Evolutionary conservation across 2,329 filamentous ascomycete species (phyloP), one percentile per base, ranked within the genome.

Genomic region (Tothia fuscella): DNA sequence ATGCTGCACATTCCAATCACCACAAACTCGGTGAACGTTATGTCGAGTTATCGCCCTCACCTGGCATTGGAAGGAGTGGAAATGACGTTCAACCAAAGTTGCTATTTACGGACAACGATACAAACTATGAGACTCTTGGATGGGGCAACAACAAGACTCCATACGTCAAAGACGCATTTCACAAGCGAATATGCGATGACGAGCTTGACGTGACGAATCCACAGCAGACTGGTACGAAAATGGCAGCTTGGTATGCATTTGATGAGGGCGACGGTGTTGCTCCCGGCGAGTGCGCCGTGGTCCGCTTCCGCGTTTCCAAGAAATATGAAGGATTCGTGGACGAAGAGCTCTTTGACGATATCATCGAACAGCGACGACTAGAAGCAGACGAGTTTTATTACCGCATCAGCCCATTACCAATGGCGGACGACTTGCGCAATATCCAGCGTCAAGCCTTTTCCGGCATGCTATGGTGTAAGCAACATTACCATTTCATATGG

Each of bases 381-480:
- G 89, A 96, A 54, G 89, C 89, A 5, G 89, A 96, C 57, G 88
- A 96, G 47, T 96, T 96, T 60, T 96, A 93, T 67, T 91, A 81
- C 65, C 77, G 84, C 45, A 81, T 96, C 59, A 95, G 86, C 61
- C 89, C 89, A 3, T 70, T 95, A 29, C 89, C 88, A 3, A 93
- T 95, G 81, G 74, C 84, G 0, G 88, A 96, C 37, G 89, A 96
- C 56, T 71, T 95, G 45, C 80, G 88, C 51, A 95, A 93, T 60
- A 91, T 96, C 51, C 91, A 96, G 63, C 77, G 89, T 51, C 88
- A 95, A 60, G 91, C 89, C 3, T 82, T 95, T 50, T 80, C 88
- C 1, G 89, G 91, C 41, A 96, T 96, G 89, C 81, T 96, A 72
- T 96, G 89, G 89, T 93, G 82, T 48, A 96, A 96, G 61, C 89